Evolutionary conservation across 1,284 basidiomycete species (phyloP), one percentile per base, ranked within the genome.

Genomic region (Ceratobasidium sp.): DNA sequence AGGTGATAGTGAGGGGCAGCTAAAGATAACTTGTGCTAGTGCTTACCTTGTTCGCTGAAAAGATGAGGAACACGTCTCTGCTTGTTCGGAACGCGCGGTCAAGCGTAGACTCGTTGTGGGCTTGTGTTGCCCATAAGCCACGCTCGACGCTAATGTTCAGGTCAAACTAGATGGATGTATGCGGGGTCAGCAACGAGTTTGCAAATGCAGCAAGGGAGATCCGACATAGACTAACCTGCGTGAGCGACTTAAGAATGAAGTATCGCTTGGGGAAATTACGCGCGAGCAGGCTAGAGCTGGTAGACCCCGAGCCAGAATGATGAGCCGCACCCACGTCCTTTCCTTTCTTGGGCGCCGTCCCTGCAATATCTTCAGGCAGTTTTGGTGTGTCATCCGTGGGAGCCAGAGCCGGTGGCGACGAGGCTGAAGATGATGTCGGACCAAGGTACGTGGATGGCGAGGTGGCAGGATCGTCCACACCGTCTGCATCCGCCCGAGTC

Each of bases 51-150:
- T 98, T 98, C 31, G 95, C 96, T 54, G 95, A 90, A 80, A 98
- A 98, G 78, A 98, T 91, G 56, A 98, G 87, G 79, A 88, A 93
- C 4, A 98, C 96, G 19, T 95, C 91, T 79, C 89, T 88, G 78
- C 93, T 93, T 7, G 94, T 97, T 47, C 95, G 89, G 82, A 88
- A 98, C 0, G 97, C 96, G 81, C 96, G 95, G 79, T 98, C 95
- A 33, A 96, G 84, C 54, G 95, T 89, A 3, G 88, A 88, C 82
- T 98, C 96, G 80, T 98, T 99, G 84, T 99, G 97, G 75, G 88
- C 88, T 82, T 99, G 97, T 0, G 97, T 99, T 45, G 93, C 92
- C 97, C 97, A 99, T 0, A 92, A 78, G 0, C 94, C 92, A 8
- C 88, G 89, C 81, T 92, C 85, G n/a, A 96, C 90, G 78, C 94